phyloP scores from a whole-genome alignment of 768 basidiomycete genomes.

The Lepiota subincarnata region DNA sequence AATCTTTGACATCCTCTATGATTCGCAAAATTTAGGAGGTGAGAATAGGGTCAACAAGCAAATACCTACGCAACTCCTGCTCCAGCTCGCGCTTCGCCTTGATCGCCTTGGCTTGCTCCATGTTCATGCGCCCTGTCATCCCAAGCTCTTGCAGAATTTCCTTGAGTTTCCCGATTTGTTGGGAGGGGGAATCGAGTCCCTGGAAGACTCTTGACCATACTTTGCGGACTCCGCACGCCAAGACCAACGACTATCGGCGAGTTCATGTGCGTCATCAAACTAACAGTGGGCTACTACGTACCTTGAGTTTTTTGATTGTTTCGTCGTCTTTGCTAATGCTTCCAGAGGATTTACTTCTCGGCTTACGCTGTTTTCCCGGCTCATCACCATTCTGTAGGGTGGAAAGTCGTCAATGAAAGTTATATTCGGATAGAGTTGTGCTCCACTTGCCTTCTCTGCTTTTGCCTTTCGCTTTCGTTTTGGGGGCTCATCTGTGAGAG shows the following conservation, averaged over 20 bases:
- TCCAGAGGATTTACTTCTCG: conserved; percentile 26
- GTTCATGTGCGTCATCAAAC: not conserved
- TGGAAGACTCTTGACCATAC: conserved; percentile 73
- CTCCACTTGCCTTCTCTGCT: conserved; percentile 22
- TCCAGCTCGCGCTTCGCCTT: conserved; percentile 70
- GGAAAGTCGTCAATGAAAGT: not conserved
- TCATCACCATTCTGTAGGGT: conserved; percentile 17
- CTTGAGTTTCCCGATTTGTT: conserved; percentile 64
- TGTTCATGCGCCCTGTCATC: conserved; percentile 72
- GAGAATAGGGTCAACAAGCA: not conserved
- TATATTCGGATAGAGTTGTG: not conserved
- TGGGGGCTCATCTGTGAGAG: conserved; percentile 54
- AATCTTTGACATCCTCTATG: conserved; percentile 72
- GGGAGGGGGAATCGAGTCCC: conserved; percentile 48
- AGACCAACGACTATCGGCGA: conserved; percentile 52
- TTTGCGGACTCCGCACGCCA: conserved; percentile 75
- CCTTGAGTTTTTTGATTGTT: conserved; percentile 73
- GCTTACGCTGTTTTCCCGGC: conserved; percentile 26
- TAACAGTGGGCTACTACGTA: conserved; percentile 18
- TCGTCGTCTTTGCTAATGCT: conserved; percentile 60
- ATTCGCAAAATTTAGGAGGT: not conserved
- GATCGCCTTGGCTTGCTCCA: conserved; percentile 79
- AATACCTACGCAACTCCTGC: conserved; percentile 53
- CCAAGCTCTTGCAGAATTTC: conserved; percentile 67
- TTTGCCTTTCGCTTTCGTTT: conserved; percentile 40